Evolutionary conservation across 495 filamentous ascomycete genomes (phyloP), one percentile per base, ranked within the genome.

Genomic region (Aspergillus biplanus): DNA sequence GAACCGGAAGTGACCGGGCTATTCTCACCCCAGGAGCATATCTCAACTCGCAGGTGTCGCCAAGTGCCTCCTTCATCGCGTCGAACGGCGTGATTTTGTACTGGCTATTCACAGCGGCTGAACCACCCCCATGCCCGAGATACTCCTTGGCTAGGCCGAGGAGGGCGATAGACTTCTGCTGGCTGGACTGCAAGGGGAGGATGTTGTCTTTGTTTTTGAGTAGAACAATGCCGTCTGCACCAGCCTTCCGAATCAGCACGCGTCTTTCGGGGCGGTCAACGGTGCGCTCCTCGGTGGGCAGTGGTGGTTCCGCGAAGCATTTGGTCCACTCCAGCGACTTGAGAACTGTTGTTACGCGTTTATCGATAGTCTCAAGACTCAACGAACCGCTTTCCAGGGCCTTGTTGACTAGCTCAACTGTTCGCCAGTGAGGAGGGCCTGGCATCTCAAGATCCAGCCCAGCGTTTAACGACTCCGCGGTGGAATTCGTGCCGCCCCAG

Each of bases 371-470:
- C 47, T 60, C 27, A 21, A 42, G 33, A 4, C 32, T 50, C 9
- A 60, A 18, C 7, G 8, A 15, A 8, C 58, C 58, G 27, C 44
- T 33, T 33, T 60, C 50, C 34, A 60, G 31, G n/a, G 48, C 58
- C 35, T 27, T 18, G 34, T 42, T 12, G 31, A 60, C 58, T 31
- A n/a, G 32, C 1, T 60, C 58, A 3, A 52, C 46, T 33, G 62
- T 67, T 3, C 42, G 55, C 37, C 46, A 58, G 37, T 86, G 74
- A 69, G 86, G 74, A 8, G 84, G 82, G n/a, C 87, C 86, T 11
- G 87, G 86, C 87, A 89, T 89, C 67, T 90, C 87, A 12, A 90
- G 71, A 69, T 89, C 86, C 12, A 87, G 73, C 4, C 87, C 86
- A 48, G 87, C 87, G 37, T 85, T 79, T 2, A 83, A 73, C 4